Conservation (phyloP, 805 yeast genomes). For the Hanseniaspora clermontiae region DNA sequence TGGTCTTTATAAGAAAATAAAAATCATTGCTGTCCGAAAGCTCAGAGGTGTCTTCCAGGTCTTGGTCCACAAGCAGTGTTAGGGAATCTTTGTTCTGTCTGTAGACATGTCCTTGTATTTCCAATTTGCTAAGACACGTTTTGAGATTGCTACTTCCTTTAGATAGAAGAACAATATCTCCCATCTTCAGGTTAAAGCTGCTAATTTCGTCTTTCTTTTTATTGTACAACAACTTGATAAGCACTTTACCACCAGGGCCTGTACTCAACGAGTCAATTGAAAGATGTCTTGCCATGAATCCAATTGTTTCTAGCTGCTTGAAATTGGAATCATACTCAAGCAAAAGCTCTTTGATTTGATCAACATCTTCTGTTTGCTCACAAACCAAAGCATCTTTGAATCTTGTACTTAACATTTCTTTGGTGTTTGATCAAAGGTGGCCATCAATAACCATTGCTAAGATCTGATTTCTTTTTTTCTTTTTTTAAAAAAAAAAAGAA, state of each 20-base stretch:
- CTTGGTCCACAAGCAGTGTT: constrained; percentile 49
- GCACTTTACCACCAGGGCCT: constrained; percentile 57
- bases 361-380: constrained; percentile 43
- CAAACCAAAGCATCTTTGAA: constrained; percentile 30
- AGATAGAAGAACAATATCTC: constrained; percentile 61
- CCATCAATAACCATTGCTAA: too few species aligned
- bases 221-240: constrained; percentile 40
- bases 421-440: background rate
- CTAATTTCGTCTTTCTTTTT: constrained; percentile 32
- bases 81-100: constrained; percentile 38
- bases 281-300: constrained; percentile 64
- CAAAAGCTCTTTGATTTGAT: constrained; percentile 34
- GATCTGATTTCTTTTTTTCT: too few species aligned
- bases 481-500: too few species aligned
- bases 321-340: constrained; percentile 36
- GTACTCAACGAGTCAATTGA: constrained; percentile 48
- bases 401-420: background rate
- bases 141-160: constrained; percentile 16
- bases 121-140: constrained; percentile 20
- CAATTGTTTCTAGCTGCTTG: constrained; percentile 53
- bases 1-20: constrained; percentile 30
- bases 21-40: constrained; percentile 31
- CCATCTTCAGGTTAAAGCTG: constrained; percentile 38
- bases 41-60: constrained; percentile 35
- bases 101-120: constrained; percentile 54